Percentiles rank a stretch among this genome's conserved stretches.
phyloP scores from a whole-genome alignment of 1,284 basidiomycete species.

The Ceratobasidium sp. region DNA sequence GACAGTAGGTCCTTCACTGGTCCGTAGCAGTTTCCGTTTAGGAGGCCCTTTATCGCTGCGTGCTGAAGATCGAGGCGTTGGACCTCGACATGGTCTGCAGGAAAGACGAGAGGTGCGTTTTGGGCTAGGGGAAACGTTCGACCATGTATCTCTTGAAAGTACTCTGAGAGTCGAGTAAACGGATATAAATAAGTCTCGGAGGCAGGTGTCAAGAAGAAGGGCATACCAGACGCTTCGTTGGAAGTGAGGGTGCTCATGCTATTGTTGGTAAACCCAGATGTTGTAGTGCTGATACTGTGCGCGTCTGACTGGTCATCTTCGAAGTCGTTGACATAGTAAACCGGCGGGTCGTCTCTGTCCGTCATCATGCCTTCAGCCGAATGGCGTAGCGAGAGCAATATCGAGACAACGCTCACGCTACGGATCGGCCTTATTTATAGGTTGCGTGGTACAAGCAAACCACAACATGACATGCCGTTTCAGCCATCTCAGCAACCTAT shows the following conservation, averaged over 20 bases:
- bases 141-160: conserved; percentile 33
- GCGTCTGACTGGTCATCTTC: conserved; percentile 22
- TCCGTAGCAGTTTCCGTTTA: conserved; percentile 25
- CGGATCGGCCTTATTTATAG: too few species aligned
- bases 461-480: too few species aligned
- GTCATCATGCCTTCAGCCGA: too few species aligned
- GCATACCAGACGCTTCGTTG: not conserved
- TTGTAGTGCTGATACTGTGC: conserved; percentile 15
- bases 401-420: too few species aligned
- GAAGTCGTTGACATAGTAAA: conserved; percentile 26
- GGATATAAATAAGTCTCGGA: too few species aligned
- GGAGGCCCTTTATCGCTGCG: not conserved
- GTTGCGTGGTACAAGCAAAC: too few species aligned
- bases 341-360: too few species aligned
- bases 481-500: too few species aligned
- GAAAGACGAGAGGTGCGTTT: conserved; percentile 28
- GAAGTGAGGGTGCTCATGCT: conserved; percentile 33
- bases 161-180: too few species aligned
- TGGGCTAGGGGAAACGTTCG: conserved; percentile 29
- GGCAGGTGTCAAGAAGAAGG: too few species aligned
- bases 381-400: too few species aligned
- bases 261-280: conserved; percentile 10
- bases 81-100: conserved; percentile 20
- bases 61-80: conserved; percentile 18
- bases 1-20: conserved; percentile 5